phyloP scores from a whole-genome alignment of 176 grass and related monocot species.

The Triticum dicoccoides region DNA sequence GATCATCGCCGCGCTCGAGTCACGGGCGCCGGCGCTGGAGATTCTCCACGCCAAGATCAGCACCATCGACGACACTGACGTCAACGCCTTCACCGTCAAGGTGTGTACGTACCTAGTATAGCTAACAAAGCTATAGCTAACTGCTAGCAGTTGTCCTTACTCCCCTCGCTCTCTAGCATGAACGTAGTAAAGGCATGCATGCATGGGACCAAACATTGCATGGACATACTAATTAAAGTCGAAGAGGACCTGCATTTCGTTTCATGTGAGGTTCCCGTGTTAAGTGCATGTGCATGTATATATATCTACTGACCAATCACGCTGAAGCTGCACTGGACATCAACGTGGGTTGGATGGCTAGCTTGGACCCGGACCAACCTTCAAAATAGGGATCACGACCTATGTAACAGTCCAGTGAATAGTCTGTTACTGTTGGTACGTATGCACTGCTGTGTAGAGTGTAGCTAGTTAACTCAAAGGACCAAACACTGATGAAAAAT shows the following conservation, averaged over 20 bases:
- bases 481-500: background rate
- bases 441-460: background rate
- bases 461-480: background rate
- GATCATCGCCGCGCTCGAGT: conserved; percentile 76
- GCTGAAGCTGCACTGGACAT: conserved; percentile 12
- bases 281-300: conserved; percentile 11
- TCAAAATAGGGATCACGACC: background rate
- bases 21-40: conserved; percentile 62
- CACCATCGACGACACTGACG: conserved; percentile 59
- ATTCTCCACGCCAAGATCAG: conserved; percentile 79
- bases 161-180: background rate
- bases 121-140: background rate
- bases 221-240: background rate
- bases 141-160: background rate
- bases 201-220: background rate
- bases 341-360: conserved; percentile 6
- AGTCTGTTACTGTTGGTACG: background rate
- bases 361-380: background rate
- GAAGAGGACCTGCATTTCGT: background rate
- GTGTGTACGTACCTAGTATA: conserved; percentile 14
- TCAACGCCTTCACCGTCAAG: conserved; percentile 97
- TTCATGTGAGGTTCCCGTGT: conserved; percentile 27
- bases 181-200: background rate
- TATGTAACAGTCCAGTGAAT: background rate
- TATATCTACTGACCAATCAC: background rate